Percentiles rank a stretch among this genome's conserved stretches.
Conservation (phyloP, 306 rosid genomes). For the Sicyos baderoa region DNA sequence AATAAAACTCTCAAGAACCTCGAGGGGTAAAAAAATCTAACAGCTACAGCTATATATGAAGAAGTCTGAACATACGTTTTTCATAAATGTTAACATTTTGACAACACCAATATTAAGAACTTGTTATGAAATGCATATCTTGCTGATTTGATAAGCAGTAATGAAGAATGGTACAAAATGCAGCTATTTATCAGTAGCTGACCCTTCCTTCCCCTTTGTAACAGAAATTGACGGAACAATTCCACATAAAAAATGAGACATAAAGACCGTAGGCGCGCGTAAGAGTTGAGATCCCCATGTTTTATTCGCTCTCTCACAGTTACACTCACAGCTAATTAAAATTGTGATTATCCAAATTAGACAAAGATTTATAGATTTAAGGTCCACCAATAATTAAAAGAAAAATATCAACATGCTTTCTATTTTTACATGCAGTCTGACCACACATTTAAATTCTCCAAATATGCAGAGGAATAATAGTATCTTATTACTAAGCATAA, state of each 20-base stretch:
- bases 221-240: neutral
- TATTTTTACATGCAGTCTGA: neutral
- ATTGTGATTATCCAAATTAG: neutral
- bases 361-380: neutral
- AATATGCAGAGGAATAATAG: no score
- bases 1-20: no score
- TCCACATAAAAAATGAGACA: no score
- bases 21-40: no score
- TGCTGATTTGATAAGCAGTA: neutral
- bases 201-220: neutral
- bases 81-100: neutral
- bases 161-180: neutral
- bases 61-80: no score
- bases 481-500: no score
- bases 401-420: neutral
- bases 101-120: neutral
- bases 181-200: neutral
- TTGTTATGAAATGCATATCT: neutral
- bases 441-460: neutral
- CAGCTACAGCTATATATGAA: no score
- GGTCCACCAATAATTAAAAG: no score
- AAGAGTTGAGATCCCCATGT: neutral
- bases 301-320: neutral
- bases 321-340: neutral
- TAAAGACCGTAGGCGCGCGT: no score